Percentiles rank a stretch among this genome's conserved stretches.
Conservation (phyloP, 148 eudicot genomes). For the Agrostemma githago region DNA sequence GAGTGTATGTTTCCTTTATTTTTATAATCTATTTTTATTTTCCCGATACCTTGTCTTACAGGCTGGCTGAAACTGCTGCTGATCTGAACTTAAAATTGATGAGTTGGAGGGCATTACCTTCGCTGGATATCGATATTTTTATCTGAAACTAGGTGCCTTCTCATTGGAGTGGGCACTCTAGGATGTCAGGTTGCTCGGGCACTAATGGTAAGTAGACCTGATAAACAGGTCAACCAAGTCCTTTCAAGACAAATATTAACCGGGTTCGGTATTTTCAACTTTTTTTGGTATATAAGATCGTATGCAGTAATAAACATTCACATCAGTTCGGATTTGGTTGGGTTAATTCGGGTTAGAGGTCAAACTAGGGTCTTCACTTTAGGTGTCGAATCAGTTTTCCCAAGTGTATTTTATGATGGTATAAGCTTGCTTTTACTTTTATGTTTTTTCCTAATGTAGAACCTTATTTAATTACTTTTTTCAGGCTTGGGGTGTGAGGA, state of each 20-base stretch:
- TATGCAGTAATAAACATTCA: too few relatives aligned
- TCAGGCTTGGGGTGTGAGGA: slow-evolving; percentile 95
- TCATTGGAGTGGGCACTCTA: slow-evolving; percentile 91
- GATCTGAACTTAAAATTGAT: slow-evolving; percentile 88
- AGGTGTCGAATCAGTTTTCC: too few relatives aligned
- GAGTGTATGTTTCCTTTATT: neutral
- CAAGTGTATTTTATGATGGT: too few relatives aligned
- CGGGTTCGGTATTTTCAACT: too few relatives aligned
- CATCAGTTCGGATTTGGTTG: too few relatives aligned
- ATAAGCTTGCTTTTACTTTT: neutral
- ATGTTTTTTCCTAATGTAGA: neutral
- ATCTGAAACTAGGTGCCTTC: slow-evolving; percentile 74
- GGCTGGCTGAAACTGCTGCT: slow-evolving; percentile 78
- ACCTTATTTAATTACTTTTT: slow-evolving; percentile 12
- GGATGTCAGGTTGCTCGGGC: slow-evolving; percentile 97
- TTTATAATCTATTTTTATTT: neutral
- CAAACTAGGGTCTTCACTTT: too few relatives aligned
- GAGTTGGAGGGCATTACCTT: slow-evolving; percentile 96
- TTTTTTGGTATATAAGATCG: too few relatives aligned
- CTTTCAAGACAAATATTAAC: too few relatives aligned
- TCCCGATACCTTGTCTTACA: slow-evolving; percentile 17
- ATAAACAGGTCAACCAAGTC: too few relatives aligned
- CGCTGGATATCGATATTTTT: slow-evolving; percentile 54
- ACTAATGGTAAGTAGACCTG: slow-evolving; percentile 62
- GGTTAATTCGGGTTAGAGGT: too few relatives aligned